Conservation (phyloP, 2,329 filamentous ascomycete genomes). For the Akanthomyces muscarius region DNA sequence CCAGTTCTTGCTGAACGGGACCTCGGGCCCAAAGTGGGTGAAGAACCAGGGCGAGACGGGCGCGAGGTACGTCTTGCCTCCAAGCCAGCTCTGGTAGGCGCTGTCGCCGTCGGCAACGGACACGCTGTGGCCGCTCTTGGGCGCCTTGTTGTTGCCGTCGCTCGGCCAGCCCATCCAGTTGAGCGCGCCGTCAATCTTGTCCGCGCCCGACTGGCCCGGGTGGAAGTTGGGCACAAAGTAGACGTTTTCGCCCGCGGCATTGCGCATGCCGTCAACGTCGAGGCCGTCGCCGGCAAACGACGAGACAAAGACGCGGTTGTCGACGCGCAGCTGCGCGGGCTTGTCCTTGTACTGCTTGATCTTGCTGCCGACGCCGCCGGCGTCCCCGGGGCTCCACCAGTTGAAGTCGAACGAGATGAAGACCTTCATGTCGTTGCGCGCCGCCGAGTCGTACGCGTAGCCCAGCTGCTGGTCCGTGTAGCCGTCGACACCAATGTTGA, state of each 20-base stretch:
- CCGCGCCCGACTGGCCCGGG: conserved; percentile 34
- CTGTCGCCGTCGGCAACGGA: conserved; percentile 39
- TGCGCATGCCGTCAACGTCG: conserved; percentile 38
- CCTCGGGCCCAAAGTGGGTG: conserved; percentile 43
- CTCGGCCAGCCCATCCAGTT: conserved; percentile 46
- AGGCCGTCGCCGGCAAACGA: conserved; percentile 49
- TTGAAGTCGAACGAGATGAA: conserved; percentile 57
- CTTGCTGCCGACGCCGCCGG: conserved; percentile 39
- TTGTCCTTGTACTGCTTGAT: conserved; percentile 41
- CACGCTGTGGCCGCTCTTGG: conserved; percentile 34
- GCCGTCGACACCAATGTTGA: conserved; percentile 45
- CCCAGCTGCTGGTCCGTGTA: conserved; percentile 28
- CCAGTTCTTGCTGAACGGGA: conserved; percentile 49
- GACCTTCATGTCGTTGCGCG: conserved; percentile 42
- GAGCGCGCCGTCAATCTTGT: conserved; percentile 42
- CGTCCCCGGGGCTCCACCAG: conserved; percentile 37
- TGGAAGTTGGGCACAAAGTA: conserved; percentile 50
- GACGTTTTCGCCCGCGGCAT: conserved; percentile 40
- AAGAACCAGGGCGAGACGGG: conserved; percentile 43
- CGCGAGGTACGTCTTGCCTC: conserved; percentile 45
- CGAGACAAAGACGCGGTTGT: conserved; percentile 48
- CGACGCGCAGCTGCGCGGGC: conserved; percentile 45
- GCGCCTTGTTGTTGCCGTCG: conserved; percentile 47
- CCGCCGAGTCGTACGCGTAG: conserved; percentile 28
- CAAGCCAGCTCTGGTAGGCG: conserved; percentile 32